Evolutionary conservation across 2,329 filamentous ascomycete species (phyloP).

Genomic region (Diplodia scrobiculata): DNA sequence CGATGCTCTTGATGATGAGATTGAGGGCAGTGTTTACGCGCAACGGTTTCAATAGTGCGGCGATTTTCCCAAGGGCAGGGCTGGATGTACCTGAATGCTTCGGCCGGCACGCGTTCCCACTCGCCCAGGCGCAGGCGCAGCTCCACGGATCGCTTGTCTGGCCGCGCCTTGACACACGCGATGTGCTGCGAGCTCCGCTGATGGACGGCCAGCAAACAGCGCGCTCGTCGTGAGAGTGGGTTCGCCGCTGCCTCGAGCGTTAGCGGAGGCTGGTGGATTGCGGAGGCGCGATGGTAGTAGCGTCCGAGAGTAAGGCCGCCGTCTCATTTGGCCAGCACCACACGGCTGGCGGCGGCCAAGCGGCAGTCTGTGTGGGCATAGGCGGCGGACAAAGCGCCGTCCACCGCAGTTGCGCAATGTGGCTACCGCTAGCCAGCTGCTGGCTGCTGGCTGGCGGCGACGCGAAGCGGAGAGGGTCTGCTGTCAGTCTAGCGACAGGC

Average conservation of each 20-base stretch:
- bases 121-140: not conserved
- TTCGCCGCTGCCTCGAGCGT: conserved; percentile 2
- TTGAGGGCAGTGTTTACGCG: conserved; percentile 2
- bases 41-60: conserved; percentile 21
- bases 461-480: not conserved
- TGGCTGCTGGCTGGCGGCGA: not conserved
- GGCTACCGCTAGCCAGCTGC: conserved; percentile 12
- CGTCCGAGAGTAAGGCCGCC: conserved; percentile 17
- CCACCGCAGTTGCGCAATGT: conserved; percentile 20
- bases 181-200: conserved; percentile 17
- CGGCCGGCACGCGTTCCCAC: conserved; percentile 21
- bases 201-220: conserved; percentile 24
- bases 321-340: not conserved
- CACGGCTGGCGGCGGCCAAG: conserved; percentile 8
- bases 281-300: conserved; percentile 7
- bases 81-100: conserved; percentile 26
- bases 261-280: conserved; percentile 21
- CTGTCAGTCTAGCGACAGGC: too few relatives aligned
- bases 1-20: not conserved
- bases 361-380: conserved; percentile 7
- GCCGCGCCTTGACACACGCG: conserved; percentile 14
- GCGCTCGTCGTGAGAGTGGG: not conserved
- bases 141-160: conserved; percentile 27
- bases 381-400: conserved; percentile 16
- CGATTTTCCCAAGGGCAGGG: conserved; percentile 27